phyloP scores from a whole-genome alignment of 2,329 filamentous ascomycete species.

The Fusarium floridanum region DNA sequence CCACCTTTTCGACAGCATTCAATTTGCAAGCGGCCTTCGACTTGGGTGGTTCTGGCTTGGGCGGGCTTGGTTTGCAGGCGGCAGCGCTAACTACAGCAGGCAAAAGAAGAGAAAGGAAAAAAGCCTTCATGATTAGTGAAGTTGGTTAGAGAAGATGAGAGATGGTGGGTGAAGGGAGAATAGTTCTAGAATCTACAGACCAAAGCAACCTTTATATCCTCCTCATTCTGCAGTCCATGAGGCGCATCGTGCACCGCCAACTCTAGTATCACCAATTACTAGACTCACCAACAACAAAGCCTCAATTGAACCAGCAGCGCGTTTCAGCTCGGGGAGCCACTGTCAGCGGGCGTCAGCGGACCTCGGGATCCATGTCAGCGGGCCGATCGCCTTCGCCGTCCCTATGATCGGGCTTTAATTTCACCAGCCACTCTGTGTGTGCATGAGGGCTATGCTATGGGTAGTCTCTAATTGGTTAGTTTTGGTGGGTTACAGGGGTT shows the following conservation, averaged over 20 bases:
- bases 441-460: neutral
- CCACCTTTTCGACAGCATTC: neutral
- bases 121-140: neutral
- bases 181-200: too few relatives aligned
- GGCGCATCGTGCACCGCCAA: neutral
- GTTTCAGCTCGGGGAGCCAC: neutral
- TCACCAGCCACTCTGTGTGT: neutral
- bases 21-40: neutral
- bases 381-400: neutral
- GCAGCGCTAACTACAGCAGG: neutral
- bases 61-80: neutral
- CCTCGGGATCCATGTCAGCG: neutral
- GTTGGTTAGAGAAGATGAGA: neutral
- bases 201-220: neutral
- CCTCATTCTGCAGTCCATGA: neutral
- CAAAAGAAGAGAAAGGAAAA: neutral
- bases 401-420: neutral
- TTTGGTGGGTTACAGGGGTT: fast-evolving
- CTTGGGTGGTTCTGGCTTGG: neutral
- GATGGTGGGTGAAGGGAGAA: neutral
- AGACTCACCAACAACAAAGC: neutral
- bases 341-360: neutral
- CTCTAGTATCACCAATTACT: neutral
- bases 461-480: neutral
- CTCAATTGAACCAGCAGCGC: neutral